Conservation (phyloP, 2,329 filamentous ascomycete species). For the Chalaropsis thielavioides region DNA sequence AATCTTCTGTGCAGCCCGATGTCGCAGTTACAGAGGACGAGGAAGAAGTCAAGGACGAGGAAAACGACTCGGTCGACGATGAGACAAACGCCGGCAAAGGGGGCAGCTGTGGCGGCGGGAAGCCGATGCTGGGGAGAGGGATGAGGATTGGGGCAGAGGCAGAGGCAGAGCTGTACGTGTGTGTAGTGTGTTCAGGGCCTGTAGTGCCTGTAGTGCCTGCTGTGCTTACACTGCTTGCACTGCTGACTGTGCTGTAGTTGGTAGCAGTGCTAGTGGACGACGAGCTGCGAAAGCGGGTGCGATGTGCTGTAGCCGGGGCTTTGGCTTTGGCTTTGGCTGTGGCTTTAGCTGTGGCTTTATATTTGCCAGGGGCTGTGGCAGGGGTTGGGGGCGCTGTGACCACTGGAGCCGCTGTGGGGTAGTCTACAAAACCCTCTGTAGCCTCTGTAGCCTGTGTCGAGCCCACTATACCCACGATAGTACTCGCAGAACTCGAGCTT, state of each 20-base stretch:
- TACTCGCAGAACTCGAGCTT: background rate
- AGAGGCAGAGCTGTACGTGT: background rate
- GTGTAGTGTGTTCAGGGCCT: background rate
- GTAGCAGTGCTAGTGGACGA: constrained; percentile 5
- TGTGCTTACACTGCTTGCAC: background rate
- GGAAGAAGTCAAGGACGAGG: background rate
- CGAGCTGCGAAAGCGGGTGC: background rate
- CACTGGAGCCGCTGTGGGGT: background rate
- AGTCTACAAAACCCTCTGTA: background rate
- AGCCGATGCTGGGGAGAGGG: constrained; percentile 6
- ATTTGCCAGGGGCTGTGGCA: background rate
- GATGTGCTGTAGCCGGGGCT: background rate
- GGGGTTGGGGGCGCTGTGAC: background rate
- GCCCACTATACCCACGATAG: background rate
- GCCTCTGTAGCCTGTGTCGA: too few species aligned
- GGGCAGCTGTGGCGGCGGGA: constrained; percentile 7
- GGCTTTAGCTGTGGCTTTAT: background rate
- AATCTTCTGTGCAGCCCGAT: background rate
- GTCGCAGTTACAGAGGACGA: too few species aligned
- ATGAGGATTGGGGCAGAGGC: background rate
- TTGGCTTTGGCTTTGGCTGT: background rate
- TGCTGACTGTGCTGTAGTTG: constrained; percentile 2
- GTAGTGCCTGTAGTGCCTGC: background rate
- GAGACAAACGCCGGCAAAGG: constrained; percentile 4
- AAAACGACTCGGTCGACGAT: background rate